Evolutionary conservation across 176 grass and related monocot genomes (phyloP).

Genomic region (Bonia amplexicaulis): DNA sequence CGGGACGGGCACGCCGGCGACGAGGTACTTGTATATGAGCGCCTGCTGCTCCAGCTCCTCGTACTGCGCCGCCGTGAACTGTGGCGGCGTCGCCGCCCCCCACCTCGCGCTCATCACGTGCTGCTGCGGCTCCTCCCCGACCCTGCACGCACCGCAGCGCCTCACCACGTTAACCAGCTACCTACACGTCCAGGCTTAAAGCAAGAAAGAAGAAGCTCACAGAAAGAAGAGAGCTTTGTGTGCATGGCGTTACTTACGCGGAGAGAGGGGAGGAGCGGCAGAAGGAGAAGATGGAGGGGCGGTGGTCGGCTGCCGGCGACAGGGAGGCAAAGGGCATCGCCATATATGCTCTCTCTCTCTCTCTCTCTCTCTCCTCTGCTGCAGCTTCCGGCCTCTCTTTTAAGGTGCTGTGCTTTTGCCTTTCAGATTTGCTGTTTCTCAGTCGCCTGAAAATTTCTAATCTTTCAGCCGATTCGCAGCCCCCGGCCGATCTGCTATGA

Average conservation of each 20-base stretch:
- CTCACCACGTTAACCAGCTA: background rate
- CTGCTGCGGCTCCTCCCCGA: constrained; percentile 30
- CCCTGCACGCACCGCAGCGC: constrained; percentile 17
- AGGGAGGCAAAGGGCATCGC: constrained; percentile 76
- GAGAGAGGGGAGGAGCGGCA: constrained; percentile 40
- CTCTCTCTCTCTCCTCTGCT: background rate
- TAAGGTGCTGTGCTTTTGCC: constrained; percentile 48
- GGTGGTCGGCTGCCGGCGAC: constrained; percentile 64
- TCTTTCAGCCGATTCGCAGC: no score
- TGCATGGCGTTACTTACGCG: background rate
- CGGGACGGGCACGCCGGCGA: constrained; percentile 75
- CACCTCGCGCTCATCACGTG: constrained; percentile 36
- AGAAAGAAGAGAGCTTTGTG: background rate
- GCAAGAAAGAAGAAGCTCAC: background rate
- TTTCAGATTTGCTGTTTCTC: background rate
- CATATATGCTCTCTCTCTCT: constrained; percentile 42
- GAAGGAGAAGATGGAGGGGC: constrained; percentile 33
- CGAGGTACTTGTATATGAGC: constrained; percentile 89
- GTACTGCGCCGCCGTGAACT: constrained; percentile 82
- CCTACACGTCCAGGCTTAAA: background rate
- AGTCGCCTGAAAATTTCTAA: no score
- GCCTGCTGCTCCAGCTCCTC: constrained; percentile 91
- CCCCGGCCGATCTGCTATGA: no score
- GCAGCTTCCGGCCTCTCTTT: constrained; percentile 40
- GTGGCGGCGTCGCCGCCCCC: constrained; percentile 30